phyloP scores from a whole-genome alignment of 371 early-diverging fungal genomes.

The Mucor lusitanicus region DNA sequence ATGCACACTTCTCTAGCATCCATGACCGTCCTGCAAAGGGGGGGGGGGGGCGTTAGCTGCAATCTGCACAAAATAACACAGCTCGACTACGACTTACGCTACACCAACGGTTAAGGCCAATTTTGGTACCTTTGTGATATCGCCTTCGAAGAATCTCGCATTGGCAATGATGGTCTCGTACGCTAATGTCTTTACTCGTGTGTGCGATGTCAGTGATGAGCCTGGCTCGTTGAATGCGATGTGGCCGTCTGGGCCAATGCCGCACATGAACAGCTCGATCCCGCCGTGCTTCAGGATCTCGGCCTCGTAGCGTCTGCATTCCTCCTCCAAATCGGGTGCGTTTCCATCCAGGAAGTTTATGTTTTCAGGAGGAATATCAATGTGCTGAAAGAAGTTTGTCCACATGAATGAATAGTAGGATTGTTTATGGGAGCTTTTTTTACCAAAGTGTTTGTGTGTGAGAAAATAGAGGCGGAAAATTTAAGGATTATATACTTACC shows the following conservation, averaged over 20 bases:
- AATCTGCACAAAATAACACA: background rate
- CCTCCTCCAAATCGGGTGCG: constrained; percentile 76
- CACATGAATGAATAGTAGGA: constrained; percentile 91
- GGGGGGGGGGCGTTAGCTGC: background rate
- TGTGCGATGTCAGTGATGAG: constrained; percentile 82
- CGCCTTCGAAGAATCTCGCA: constrained; percentile 86
- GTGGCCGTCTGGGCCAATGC: constrained; percentile 90
- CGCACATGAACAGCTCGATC: constrained; percentile 82
- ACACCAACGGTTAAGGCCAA: constrained; percentile 89
- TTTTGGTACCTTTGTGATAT: constrained; percentile 87
- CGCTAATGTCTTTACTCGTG: constrained; percentile 88
- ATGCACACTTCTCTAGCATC: constrained; percentile 86
- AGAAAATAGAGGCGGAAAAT: constrained; percentile 1
- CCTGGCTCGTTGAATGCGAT: constrained; percentile 94
- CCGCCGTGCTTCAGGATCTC: constrained; percentile 79
- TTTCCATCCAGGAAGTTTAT: constrained; percentile 87
- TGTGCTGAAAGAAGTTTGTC: constrained; percentile 80
- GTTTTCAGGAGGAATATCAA: constrained; percentile 78
- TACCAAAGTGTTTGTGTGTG: background rate
- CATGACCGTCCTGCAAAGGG: constrained; percentile 70
- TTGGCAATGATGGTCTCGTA: constrained; percentile 92
- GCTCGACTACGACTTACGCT: constrained; percentile 51
- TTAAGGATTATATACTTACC: constrained; percentile 14
- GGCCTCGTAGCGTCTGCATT: constrained; percentile 80
- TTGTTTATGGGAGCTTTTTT: constrained; percentile 72